These are phyloP conservation scores for Cadophora sp. DNA, from an alignment of 2,329 filamentous ascomycete species.

Conservation along the genomic window DNA sequence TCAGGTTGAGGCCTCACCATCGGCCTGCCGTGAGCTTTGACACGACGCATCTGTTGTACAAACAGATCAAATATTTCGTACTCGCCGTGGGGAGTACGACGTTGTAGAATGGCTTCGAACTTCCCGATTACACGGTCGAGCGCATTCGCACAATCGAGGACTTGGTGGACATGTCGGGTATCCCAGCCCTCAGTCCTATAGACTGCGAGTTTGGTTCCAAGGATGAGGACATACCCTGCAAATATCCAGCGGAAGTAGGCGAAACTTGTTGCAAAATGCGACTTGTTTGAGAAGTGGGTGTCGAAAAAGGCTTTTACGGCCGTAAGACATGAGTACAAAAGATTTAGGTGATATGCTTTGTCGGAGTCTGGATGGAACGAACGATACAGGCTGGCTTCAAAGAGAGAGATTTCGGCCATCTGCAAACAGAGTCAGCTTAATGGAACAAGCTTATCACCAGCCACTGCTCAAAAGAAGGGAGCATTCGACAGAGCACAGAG, in stretches of 20 bases:
- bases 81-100: slow-evolving; percentile 16
- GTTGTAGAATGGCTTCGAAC: slow-evolving; percentile 18
- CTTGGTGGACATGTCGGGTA: slow-evolving; percentile 11
- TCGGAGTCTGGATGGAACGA: slow-evolving; percentile 15
- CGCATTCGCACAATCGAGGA: slow-evolving; percentile 15
- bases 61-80: slow-evolving; percentile 16
- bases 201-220: slow-evolving; percentile 21
- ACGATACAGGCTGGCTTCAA: slow-evolving; percentile 20
- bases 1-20: neutral
- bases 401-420: slow-evolving; percentile 25
- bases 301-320: slow-evolving; percentile 23
- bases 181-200: slow-evolving; percentile 27
- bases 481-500: neutral
- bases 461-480: neutral
- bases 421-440: neutral
- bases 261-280: neutral
- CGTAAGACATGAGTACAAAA: slow-evolving; percentile 22
- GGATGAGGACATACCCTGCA: slow-evolving; percentile 17
- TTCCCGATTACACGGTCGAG: slow-evolving; percentile 31
- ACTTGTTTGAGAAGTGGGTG: slow-evolving; percentile 2
- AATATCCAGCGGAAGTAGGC: slow-evolving; percentile 22
- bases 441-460: neutral
- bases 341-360: slow-evolving; percentile 21
- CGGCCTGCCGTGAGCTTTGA: neutral
- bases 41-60: slow-evolving; percentile 11